These are phyloP conservation scores for Camillea tinctor DNA, from an alignment of 2,329 filamentous ascomycete species.

Conservation along the genomic window DNA sequence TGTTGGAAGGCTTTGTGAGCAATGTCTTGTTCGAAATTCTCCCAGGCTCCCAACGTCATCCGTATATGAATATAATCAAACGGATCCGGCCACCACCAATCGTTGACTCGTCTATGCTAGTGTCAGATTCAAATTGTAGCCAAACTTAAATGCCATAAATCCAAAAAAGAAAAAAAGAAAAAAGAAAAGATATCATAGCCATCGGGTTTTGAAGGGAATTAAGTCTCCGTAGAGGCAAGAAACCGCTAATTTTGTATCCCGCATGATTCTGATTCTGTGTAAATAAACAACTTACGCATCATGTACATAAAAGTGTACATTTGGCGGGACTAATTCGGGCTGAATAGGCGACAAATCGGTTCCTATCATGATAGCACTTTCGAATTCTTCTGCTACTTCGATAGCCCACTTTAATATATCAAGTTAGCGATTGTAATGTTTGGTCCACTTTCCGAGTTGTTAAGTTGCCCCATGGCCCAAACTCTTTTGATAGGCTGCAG, in stretches of 20 bases:
- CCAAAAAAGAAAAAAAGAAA: too few relatives aligned
- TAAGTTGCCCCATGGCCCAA: too few relatives aligned
- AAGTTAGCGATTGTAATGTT: too few relatives aligned
- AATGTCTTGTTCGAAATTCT: constrained; percentile 46
- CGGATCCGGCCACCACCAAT: constrained; percentile 52
- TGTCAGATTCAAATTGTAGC: constrained; percentile 6
- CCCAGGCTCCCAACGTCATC: constrained; percentile 49
- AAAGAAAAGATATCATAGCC: too few relatives aligned
- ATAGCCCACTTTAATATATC: constrained; percentile 52
- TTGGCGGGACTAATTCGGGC: constrained; percentile 63
- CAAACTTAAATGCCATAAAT: not conserved
- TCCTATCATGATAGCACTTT: constrained; percentile 56
- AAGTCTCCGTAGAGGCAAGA: not conserved
- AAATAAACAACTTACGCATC: constrained; percentile 47
- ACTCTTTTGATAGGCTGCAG: too few relatives aligned
- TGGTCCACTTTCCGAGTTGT: too few relatives aligned
- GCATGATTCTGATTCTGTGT: not conserved
- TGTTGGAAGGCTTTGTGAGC: constrained; percentile 52
- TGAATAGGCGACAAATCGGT: constrained; percentile 70
- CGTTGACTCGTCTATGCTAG: constrained; percentile 38
- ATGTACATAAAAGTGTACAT: constrained; percentile 73
- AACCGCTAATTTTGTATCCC: not conserved
- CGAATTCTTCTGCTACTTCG: constrained; percentile 63
- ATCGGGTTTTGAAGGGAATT: too few relatives aligned
- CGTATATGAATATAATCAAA: constrained; percentile 57